These are phyloP conservation scores for Microstegium vimineum DNA, from an alignment of 176 grass and related monocot genomes.

Conservation along the genomic window DNA sequence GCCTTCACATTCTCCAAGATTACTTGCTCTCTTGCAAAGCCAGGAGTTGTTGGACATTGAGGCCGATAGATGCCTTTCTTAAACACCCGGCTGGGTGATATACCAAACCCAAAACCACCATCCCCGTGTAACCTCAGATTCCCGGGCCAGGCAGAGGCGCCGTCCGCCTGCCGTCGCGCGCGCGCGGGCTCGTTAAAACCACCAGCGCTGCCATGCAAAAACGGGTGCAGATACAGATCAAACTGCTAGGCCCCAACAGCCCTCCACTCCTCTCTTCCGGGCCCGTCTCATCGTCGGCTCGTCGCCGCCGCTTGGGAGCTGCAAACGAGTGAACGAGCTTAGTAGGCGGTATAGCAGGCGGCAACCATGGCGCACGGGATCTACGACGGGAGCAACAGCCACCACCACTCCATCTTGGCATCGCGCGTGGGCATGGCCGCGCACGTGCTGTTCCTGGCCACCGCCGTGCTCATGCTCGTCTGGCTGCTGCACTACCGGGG, in stretches of 20 bases:
- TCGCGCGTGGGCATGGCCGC: conserved; percentile 51
- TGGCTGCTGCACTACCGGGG: conserved; percentile 84
- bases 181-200: conserved; percentile 19
- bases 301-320: neutral
- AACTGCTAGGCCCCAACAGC: neutral
- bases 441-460: conserved; percentile 61
- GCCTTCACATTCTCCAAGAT: neutral
- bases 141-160: neutral
- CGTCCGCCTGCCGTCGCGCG: neutral
- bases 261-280: neutral
- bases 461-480: conserved; percentile 73
- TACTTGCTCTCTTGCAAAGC: conserved; percentile 35
- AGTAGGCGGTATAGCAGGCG: no score
- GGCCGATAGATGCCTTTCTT: conserved; percentile 40
- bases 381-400: neutral
- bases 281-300: neutral
- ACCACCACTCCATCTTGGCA: conserved; percentile 24
- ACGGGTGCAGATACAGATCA: neutral
- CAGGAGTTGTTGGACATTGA: neutral
- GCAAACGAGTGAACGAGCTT: no score
- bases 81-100: conserved; percentile 16
- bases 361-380: conserved; percentile 43
- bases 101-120: conserved; percentile 51
- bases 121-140: conserved; percentile 37
- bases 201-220: conserved; percentile 6